Conservation (phyloP, 148 eudicot species). For the Rhododendron kiyosumense region DNA sequence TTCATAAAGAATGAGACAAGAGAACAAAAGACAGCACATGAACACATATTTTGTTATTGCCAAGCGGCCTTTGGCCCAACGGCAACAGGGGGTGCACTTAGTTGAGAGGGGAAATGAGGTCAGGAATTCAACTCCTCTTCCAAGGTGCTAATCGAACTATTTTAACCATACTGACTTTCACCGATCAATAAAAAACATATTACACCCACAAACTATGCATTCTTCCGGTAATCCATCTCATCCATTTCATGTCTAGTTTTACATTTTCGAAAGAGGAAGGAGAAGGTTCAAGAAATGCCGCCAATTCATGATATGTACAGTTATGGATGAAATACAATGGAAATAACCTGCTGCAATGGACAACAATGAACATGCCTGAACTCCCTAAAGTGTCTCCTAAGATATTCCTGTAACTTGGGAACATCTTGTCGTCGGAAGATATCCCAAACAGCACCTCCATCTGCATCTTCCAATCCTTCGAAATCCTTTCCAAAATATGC, state of each 20-base stretch:
- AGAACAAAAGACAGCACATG: background rate
- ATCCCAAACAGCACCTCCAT: slow-evolving; percentile 54
- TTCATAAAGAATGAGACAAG: background rate
- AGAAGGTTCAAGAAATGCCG: background rate
- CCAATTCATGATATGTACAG: background rate
- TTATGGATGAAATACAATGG: background rate
- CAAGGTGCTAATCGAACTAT: background rate
- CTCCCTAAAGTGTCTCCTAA: slow-evolving; percentile 38
- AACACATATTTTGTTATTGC: background rate
- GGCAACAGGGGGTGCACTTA: background rate
- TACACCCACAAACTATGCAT: background rate
- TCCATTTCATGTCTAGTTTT: background rate
- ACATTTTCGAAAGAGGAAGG: background rate
- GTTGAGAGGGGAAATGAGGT: background rate
- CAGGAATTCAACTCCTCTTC: background rate
- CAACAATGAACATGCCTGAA: slow-evolving; percentile 38
- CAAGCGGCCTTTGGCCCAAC: background rate
- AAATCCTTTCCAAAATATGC: background rate
- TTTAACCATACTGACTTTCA: background rate
- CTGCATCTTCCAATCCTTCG: slow-evolving; percentile 24
- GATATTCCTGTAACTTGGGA: slow-evolving; percentile 39
- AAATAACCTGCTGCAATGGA: slow-evolving; percentile 33
- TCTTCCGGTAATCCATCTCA: background rate
- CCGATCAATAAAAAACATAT: background rate
- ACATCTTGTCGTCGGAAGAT: slow-evolving; percentile 48